Conservation (phyloP, 768 basidiomycete genomes). For the Rhodotorula toruloides region DNA sequence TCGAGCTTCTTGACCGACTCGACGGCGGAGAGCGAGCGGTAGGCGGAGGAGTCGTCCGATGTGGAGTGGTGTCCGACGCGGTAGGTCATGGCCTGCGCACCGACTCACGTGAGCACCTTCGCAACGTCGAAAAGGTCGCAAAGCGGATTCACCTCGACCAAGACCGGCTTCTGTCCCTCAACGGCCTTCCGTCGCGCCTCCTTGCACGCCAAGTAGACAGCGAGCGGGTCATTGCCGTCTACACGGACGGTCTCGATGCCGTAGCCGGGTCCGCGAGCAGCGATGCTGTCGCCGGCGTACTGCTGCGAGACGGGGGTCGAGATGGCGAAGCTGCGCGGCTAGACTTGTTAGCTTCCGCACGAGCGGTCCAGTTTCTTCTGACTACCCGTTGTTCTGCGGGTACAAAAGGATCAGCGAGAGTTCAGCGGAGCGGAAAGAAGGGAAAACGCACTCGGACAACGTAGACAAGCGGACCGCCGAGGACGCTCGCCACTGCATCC, state of each 20-base stretch:
- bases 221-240: conserved; percentile 82
- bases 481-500: conserved; percentile 56
- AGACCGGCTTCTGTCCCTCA: conserved; percentile 71
- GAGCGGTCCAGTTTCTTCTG: no score
- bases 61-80: conserved; percentile 89
- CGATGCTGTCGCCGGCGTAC: conserved; percentile 87
- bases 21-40: conserved; percentile 80
- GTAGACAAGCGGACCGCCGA: conserved; percentile 45
- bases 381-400: conserved; percentile 34
- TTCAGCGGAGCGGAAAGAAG: conserved; percentile 57
- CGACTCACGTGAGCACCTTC: background rate
- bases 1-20: conserved; percentile 78
- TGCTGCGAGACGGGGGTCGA: conserved; percentile 86
- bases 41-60: conserved; percentile 92
- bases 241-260: conserved; percentile 87
- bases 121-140: background rate
- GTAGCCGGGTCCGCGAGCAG: conserved; percentile 82
- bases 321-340: conserved; percentile 67
- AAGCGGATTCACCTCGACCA: conserved; percentile 57
- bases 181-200: conserved; percentile 68
- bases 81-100: conserved; percentile 28
- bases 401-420: background rate
- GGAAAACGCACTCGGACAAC: conserved; percentile 36
- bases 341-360: no score
- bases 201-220: conserved; percentile 67